These are phyloP conservation scores for Piloderma croceum DNA, from an alignment of 768 basidiomycete species.

Conservation along the genomic window DNA sequence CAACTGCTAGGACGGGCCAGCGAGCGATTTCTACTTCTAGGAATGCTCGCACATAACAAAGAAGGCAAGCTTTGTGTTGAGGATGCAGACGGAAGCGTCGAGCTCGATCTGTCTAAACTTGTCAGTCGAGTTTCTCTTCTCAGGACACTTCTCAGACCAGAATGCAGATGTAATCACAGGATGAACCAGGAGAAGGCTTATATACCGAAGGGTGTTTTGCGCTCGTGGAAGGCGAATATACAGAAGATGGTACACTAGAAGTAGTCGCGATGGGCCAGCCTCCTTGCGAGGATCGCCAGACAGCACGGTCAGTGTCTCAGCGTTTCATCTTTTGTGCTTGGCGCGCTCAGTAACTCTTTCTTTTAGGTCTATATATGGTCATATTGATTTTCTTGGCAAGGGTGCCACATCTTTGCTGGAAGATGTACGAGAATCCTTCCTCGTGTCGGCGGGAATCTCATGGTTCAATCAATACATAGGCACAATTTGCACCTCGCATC, in stretches of 20 bases:
- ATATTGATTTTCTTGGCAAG: slow-evolving; percentile 95
- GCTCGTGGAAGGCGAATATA: slow-evolving; percentile 94
- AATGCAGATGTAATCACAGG: slow-evolving; percentile 32
- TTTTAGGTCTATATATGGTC: slow-evolving; percentile 84
- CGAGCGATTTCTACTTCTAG: slow-evolving; percentile 86
- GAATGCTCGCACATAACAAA: slow-evolving; percentile 85
- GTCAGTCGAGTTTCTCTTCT: slow-evolving; percentile 38
- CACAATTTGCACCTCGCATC: slow-evolving; percentile 55
- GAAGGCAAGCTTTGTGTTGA: slow-evolving; percentile 90
- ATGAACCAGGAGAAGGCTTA: slow-evolving; percentile 90
- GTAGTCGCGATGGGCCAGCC: slow-evolving; percentile 97
- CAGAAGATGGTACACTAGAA: slow-evolving; percentile 80
- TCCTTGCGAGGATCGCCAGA: slow-evolving; percentile 86
- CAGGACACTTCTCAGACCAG: slow-evolving; percentile 7
- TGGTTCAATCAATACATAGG: slow-evolving; percentile 34
- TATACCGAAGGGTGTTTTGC: slow-evolving; percentile 97
- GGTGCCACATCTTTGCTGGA: slow-evolving; percentile 86
- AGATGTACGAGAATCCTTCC: slow-evolving; percentile 54
- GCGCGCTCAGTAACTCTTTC: no score
- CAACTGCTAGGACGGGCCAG: slow-evolving; percentile 89
- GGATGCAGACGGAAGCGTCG: slow-evolving; percentile 87
- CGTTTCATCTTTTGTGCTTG: no score
- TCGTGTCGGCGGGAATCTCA: neutral
- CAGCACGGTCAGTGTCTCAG: slow-evolving; percentile 73
- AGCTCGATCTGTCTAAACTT: slow-evolving; percentile 81